Percentiles rank a stretch among this genome's conserved stretches.
These are phyloP conservation scores for Pichia sp. DNA, from an alignment of 1,139 yeast species.

Conservation along the genomic window DNA sequence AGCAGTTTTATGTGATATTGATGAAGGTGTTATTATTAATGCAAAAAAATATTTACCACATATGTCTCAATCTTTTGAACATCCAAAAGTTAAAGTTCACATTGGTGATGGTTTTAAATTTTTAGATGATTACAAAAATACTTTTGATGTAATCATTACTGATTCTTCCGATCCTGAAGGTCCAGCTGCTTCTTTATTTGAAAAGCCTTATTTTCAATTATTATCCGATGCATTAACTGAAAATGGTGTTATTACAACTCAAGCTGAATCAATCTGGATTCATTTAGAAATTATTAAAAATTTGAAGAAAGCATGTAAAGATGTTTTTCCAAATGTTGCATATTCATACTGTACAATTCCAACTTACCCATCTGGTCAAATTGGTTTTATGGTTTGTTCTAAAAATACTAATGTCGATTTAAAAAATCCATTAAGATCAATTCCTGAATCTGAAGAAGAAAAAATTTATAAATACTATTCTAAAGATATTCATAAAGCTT, in stretches of 20 bases:
- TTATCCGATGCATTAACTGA: conserved; percentile 70
- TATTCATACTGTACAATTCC: conserved; percentile 88
- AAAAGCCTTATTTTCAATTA: conserved; percentile 77
- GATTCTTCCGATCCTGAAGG: conserved; percentile 97
- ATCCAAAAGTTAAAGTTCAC: conserved; percentile 67
- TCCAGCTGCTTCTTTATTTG: conserved; percentile 87
- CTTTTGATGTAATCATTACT: conserved; percentile 83
- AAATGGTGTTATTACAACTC: conserved; percentile 89
- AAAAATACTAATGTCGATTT: conserved; percentile 64
- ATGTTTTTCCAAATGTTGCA: conserved; percentile 82
- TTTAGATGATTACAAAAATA: conserved; percentile 53
- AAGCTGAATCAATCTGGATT: conserved; percentile 81
- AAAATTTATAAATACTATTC: conserved; percentile 73
- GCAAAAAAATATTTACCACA: conserved; percentile 71
- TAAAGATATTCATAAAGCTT: conserved; percentile 70
- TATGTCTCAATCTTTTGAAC: conserved; percentile 68
- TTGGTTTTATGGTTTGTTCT: conserved; percentile 89
- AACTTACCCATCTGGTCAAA: conserved; percentile 89
- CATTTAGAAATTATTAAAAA: conserved; percentile 74
- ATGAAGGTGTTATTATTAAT: conserved; percentile 73
- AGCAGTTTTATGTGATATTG: conserved; percentile 86
- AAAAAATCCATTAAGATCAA: conserved; percentile 59
- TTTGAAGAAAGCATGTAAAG: conserved; percentile 66
- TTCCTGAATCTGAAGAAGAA: conserved; percentile 57
- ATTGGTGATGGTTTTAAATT: conserved; percentile 88